Conservation (phyloP, 768 basidiomycete genomes). For the Suillus cothurnatus region DNA sequence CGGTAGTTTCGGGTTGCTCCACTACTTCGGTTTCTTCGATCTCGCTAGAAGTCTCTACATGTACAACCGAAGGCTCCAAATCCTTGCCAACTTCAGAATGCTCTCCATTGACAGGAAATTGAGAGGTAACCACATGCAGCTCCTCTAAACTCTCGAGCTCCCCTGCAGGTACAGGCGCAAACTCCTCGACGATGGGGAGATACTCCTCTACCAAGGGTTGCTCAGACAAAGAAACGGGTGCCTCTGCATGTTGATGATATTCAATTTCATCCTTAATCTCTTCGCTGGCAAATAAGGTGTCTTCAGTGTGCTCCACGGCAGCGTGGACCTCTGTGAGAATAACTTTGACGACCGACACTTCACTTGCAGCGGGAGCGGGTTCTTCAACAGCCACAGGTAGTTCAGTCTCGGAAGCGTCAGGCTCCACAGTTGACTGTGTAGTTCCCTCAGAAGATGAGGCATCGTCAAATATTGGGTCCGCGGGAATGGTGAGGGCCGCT, state of each 20-base stretch:
- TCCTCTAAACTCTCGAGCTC: conserved; percentile 4
- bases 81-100: background rate
- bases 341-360: background rate
- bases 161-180: background rate
- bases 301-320: background rate
- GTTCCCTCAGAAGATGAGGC: background rate
- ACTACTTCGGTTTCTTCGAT: conserved; percentile 7
- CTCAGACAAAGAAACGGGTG: background rate
- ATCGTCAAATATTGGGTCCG: background rate
- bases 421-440: background rate
- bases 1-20: background rate
- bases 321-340: background rate
- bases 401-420: background rate
- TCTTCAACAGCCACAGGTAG: background rate
- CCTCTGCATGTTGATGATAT: background rate
- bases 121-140: background rate
- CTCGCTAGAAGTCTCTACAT: background rate
- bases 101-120: background rate
- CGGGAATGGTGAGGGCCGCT: background rate
- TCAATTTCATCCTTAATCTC: background rate
- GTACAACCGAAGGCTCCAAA: background rate
- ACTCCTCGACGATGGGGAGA: background rate
- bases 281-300: background rate
- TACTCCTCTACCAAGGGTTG: background rate
- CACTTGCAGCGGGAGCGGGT: background rate